Evolutionary conservation across 176 grass and related monocot species (phyloP), one percentile per base, ranked within the genome.

Genomic region (Raddia distichophylla): DNA sequence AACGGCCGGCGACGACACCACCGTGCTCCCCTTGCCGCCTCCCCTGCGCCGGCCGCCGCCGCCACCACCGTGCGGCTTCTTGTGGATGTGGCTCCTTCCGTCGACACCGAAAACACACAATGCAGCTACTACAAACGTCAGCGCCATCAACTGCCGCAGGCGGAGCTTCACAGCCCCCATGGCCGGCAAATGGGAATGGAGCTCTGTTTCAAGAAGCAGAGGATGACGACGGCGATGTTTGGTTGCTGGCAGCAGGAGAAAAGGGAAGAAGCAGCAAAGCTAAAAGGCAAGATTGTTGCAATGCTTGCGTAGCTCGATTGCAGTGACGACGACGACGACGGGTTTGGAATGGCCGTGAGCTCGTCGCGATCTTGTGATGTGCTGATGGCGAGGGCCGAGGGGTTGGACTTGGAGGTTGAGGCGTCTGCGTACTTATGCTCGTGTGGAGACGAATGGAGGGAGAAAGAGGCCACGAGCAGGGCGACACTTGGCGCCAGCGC

Each of bases 81-180:
- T 92, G 58, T 92, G 94, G 65, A 86, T 71, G 81, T 94, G 91
- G 70, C 48, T 88, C 85, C 91, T 94, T 22, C 86, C 91, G 57
- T 78, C 45, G 15, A 82, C 88, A 44, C 63, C 59, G 18, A 33
- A 67, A 6, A 75, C 42, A 83, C n/a, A 76, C 48, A 90, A 60
- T 65, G 75, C 37, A 46, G 83, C 2, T 2, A 87, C 51, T 11
- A 47, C 34, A 61, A 71, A 47, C 78, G 63, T 48, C 22, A 57
- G 53, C 49, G 34, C 52, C 74, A 90, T 61, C 62, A 84, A 51
- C 43, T 15, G 61, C 60, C 15, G 33, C 17, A 88, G 6, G 33
- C 82, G 20, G 13, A 70, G 35, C 44, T 74, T 77, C 42, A 57
- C 42, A 16, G 61, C 19, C 20, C 40, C 74, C 85, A 90, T 90